Evolutionary conservation across 768 basidiomycete genomes (phyloP).

Genomic region (Fistulinella prunicolor): DNA sequence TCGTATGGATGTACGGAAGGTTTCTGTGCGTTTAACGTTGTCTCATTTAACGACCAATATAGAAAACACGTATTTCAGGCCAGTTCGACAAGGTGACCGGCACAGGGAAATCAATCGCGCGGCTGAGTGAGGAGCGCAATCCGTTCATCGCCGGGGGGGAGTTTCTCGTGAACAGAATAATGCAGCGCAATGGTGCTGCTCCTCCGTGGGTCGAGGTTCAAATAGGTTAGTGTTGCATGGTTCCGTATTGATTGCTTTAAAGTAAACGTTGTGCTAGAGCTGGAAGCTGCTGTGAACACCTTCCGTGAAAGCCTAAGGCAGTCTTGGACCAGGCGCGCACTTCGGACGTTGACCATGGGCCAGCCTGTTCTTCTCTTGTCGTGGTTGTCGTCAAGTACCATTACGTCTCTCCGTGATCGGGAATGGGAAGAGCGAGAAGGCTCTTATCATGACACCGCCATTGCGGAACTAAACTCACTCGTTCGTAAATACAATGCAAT

Average conservation of each 20-base stretch:
- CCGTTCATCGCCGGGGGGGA: slow-evolving; percentile 74
- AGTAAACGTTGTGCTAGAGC: slow-evolving; percentile 42
- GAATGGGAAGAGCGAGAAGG: slow-evolving; percentile 71
- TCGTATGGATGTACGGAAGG: slow-evolving; percentile 63
- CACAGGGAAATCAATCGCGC: slow-evolving; percentile 50
- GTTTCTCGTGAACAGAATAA: slow-evolving; percentile 82
- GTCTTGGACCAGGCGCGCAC: slow-evolving; percentile 73
- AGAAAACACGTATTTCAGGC: slow-evolving; percentile 68
- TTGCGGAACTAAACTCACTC: slow-evolving; percentile 69
- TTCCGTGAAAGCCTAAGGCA: slow-evolving; percentile 65
- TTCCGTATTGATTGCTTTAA: neutral
- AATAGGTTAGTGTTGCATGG: slow-evolving; percentile 43
- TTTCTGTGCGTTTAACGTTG: neutral
- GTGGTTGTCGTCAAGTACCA: slow-evolving; percentile 34
- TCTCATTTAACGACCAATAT: slow-evolving; percentile 3
- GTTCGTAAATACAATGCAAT: slow-evolving; percentile 78
- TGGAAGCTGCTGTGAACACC: slow-evolving; percentile 56
- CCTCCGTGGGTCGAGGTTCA: slow-evolving; percentile 89
- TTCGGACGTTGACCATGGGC: slow-evolving; percentile 54
- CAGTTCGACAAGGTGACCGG: slow-evolving; percentile 73
- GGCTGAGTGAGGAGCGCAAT: slow-evolving; percentile 47
- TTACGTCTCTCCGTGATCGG: slow-evolving; percentile 51
- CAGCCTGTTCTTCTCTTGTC: slow-evolving; percentile 41
- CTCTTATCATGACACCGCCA: slow-evolving; percentile 63
- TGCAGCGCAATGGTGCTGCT: slow-evolving; percentile 76